phyloP scores from a whole-genome alignment of 805 yeast genomes.

The Candida maltosa region DNA sequence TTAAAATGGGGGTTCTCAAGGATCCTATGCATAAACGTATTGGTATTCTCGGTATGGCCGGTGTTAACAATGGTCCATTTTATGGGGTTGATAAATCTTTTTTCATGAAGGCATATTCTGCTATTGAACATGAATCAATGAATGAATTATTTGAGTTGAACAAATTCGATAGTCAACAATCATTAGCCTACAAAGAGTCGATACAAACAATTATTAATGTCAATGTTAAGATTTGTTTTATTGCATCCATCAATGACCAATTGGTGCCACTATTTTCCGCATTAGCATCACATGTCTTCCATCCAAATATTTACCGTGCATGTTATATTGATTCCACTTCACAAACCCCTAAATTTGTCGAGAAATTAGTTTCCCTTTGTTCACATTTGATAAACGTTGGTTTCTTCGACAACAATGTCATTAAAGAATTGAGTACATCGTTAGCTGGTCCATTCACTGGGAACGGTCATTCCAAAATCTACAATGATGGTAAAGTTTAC shows the following conservation, averaged over 20 bases:
- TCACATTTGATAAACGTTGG: constrained; percentile 76
- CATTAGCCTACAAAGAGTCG: constrained; percentile 66
- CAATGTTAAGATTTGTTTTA: constrained; percentile 74
- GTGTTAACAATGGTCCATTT: constrained; percentile 90
- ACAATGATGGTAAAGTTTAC: constrained; percentile 82
- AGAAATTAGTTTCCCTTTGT: constrained; percentile 69
- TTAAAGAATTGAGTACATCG: constrained; percentile 72
- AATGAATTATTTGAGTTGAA: constrained; percentile 87
- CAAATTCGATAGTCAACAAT: constrained; percentile 66
- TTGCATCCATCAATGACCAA: constrained; percentile 92
- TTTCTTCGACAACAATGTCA: constrained; percentile 76
- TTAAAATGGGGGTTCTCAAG: constrained; percentile 50
- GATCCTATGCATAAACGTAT: constrained; percentile 45
- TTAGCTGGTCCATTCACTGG: constrained; percentile 90
- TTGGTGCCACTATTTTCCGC: constrained; percentile 91
- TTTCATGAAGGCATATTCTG: constrained; percentile 82
- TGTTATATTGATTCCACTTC: constrained; percentile 85
- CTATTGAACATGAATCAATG: constrained; percentile 85
- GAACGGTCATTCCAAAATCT: constrained; percentile 89
- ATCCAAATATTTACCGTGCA: constrained; percentile 87
- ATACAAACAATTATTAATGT: constrained; percentile 60
- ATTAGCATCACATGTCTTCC: constrained; percentile 73
- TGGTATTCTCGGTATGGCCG: constrained; percentile 91
- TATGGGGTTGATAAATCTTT: constrained; percentile 84
- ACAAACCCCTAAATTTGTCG: constrained; percentile 74